Evolutionary conservation across 768 basidiomycete genomes (phyloP).

Genomic region (Mycena olivaceomarginata): DNA sequence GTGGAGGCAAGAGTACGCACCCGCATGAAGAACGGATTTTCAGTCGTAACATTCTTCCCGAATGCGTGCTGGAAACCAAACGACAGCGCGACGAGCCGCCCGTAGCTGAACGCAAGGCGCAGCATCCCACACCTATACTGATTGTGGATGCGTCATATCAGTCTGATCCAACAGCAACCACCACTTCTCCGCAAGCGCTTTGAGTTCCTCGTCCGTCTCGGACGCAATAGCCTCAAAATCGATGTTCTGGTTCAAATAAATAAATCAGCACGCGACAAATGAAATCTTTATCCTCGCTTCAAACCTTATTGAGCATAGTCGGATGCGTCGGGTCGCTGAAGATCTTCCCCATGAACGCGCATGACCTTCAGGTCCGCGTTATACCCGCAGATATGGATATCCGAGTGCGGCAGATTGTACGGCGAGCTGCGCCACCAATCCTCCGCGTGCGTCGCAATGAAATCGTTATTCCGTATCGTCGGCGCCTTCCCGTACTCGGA

Average conservation of each 20-base stretch:
- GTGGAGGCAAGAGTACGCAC: conserved; percentile 61
- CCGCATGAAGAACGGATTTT: conserved; percentile 79
- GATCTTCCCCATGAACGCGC: conserved; percentile 75
- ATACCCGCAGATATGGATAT: conserved; percentile 88
- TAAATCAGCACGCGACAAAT: background rate
- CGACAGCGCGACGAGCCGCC: conserved; percentile 81
- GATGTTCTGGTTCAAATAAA: conserved; percentile 63
- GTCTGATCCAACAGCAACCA: conserved; percentile 69
- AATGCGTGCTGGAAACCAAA: conserved; percentile 88
- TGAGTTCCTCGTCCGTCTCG: conserved; percentile 81
- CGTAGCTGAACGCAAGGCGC: conserved; percentile 79
- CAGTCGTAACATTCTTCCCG: conserved; percentile 75
- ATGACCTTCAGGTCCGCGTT: conserved; percentile 84
- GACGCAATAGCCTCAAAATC: conserved; percentile 80
- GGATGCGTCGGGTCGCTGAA: conserved; percentile 86
- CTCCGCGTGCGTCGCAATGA: conserved; percentile 81
- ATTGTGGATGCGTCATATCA: conserved; percentile 72
- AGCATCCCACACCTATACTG: conserved; percentile 78
- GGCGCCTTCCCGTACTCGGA: conserved; percentile 93
- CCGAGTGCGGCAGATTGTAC: conserved; percentile 83
- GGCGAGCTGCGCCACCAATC: conserved; percentile 83
- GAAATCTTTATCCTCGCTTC: background rate
- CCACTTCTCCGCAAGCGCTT: conserved; percentile 74
- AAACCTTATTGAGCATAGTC: conserved; percentile 84
- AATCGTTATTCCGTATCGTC: conserved; percentile 86